Percentiles rank a stretch among this genome's conserved stretches.
These are phyloP conservation scores for Aaosphaeria pasadenensis DNA, from an alignment of 2,329 filamentous ascomycete genomes.

Conservation along the genomic window DNA sequence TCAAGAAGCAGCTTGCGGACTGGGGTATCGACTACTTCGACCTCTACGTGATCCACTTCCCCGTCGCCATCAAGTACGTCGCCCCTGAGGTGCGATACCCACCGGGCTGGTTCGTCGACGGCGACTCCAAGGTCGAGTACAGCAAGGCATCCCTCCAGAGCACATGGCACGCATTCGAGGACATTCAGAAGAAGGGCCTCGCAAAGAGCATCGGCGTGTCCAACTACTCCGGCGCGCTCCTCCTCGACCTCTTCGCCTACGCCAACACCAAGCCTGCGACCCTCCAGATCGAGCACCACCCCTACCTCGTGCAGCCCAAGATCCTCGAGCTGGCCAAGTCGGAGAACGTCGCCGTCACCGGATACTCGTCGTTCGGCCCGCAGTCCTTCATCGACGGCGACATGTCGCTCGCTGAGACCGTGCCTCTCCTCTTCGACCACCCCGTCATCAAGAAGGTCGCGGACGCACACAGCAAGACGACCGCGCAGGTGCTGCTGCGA, in stretches of 20 bases:
- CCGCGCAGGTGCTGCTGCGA: constrained; percentile 78
- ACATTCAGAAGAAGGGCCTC: constrained; percentile 29
- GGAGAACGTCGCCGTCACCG: constrained; percentile 32
- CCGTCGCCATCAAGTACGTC: constrained; percentile 68
- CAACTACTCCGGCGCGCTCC: constrained; percentile 35
- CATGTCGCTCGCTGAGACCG: constrained; percentile 30
- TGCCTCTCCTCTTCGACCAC: constrained; percentile 32
- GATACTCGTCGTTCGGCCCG: constrained; percentile 47
- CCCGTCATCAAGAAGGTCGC: constrained; percentile 67
- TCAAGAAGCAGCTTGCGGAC: constrained; percentile 56
- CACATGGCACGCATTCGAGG: constrained; percentile 43
- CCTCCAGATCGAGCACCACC: constrained; percentile 38
- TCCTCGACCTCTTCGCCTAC: constrained; percentile 58
- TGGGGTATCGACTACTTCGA: constrained; percentile 39
- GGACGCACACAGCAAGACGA: constrained; percentile 60
- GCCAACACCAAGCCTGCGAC: constrained; percentile 34
- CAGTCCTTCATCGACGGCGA: constrained; percentile 35
- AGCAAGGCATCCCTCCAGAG: constrained; percentile 31
- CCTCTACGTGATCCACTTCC: constrained; percentile 77
- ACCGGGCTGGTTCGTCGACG: constrained; percentile 35
- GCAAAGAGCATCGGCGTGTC: constrained; percentile 36
- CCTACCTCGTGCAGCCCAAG: constrained; percentile 34
- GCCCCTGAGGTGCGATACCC: constrained; percentile 33
- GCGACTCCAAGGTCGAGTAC: constrained; percentile 35
- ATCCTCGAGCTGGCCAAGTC: constrained; percentile 33